phyloP scores from a whole-genome alignment of 441 rosid species.

The Syzygium syzygioides region DNA sequence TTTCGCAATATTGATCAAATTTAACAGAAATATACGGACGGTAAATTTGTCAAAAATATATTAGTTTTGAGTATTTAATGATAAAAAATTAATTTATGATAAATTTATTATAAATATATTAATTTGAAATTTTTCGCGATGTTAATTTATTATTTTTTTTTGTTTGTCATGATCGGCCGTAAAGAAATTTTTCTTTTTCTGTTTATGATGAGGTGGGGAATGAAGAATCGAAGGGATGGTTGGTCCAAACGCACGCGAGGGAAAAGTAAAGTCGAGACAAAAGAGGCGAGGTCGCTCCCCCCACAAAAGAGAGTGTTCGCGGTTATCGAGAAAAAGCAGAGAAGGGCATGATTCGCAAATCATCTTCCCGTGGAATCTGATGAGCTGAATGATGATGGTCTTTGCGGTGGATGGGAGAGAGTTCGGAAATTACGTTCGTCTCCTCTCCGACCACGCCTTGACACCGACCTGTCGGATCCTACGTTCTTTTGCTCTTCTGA shows the following conservation, averaged over 20 bases:
- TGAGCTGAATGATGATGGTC: not conserved
- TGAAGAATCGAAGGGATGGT: not conserved
- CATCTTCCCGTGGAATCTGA: not conserved
- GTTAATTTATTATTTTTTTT: too few species aligned
- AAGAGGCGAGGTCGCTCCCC: not conserved
- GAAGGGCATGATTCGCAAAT: not conserved
- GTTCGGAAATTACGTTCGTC: not conserved
- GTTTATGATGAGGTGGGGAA: not conserved
- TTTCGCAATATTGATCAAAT: too few species aligned
- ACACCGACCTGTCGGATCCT: not conserved
- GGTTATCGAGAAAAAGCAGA: not conserved
- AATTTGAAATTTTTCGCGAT: too few species aligned
- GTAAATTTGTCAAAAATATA: too few species aligned
- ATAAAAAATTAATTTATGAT: too few species aligned
- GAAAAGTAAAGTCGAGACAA: not conserved
- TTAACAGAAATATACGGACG: too few species aligned
- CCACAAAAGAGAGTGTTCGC: not conserved
- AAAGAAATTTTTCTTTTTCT: too few species aligned
- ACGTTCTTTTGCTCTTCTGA: not conserved
- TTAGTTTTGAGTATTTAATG: too few species aligned
- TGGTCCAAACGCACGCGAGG: not conserved
- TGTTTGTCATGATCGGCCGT: too few species aligned
- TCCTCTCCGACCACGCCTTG: not conserved
- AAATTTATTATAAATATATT: too few species aligned
- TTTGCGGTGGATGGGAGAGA: not conserved